phyloP scores from a whole-genome alignment of 306 rosid species.

The Glycine soja region DNA sequence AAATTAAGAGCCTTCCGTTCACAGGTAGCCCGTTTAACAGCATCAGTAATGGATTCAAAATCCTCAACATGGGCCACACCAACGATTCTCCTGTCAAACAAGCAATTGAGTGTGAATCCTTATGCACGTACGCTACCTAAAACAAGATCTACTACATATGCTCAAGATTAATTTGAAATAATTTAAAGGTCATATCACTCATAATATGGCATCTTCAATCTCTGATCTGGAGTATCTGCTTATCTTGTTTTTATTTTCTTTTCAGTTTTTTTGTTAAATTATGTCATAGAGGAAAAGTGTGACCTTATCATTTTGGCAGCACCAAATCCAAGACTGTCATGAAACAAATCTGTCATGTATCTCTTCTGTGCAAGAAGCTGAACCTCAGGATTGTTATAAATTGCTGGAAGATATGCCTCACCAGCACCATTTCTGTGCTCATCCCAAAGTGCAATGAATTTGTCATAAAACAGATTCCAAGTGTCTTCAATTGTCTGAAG shows the following conservation, averaged over 20 bases:
- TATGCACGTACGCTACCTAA: too few relatives aligned
- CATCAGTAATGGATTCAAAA: conserved; percentile 68
- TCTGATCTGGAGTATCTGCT: not conserved
- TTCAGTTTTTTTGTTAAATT: not conserved
- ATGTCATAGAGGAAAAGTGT: not conserved
- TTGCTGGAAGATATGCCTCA: conserved; percentile 74
- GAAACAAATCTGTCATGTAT: conserved; percentile 62
- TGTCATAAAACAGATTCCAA: conserved; percentile 65
- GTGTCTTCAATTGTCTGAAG: conserved; percentile 71
- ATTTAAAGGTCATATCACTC: not conserved
- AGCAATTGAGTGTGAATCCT: not conserved
- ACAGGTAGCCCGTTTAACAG: conserved; percentile 62
- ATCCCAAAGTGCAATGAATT: conserved; percentile 71
- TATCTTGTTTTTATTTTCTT: not conserved
- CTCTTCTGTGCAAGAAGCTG: conserved; percentile 59
- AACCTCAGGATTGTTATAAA: conserved; percentile 66
- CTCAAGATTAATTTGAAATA: not conserved
- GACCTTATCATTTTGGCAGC: conserved; percentile 86
- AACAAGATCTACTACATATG: not conserved
- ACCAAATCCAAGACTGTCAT: conserved; percentile 78
- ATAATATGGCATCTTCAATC: not conserved
- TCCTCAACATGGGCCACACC: conserved; percentile 85
- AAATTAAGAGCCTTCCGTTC: conserved; percentile 64
- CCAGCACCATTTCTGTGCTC: conserved; percentile 70
- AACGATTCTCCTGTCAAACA: conserved; percentile 69